phyloP scores from a whole-genome alignment of 2,329 filamentous ascomycete genomes.

The Thielaviopsis ethacetica region DNA sequence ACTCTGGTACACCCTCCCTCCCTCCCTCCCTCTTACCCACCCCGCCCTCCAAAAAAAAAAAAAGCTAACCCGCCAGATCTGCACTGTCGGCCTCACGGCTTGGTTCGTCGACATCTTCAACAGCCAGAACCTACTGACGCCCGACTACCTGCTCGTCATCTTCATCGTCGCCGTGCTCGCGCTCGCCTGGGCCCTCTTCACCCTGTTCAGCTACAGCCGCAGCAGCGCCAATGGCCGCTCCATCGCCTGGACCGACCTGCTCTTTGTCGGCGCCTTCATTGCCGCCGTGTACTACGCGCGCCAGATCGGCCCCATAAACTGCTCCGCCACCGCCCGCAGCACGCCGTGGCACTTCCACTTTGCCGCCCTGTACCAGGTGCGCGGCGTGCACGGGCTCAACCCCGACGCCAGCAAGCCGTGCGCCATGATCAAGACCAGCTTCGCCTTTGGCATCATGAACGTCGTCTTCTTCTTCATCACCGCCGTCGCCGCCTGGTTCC shows the following conservation, averaged over 20 bases:
- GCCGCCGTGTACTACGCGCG: slow-evolving; percentile 43
- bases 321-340: slow-evolving; percentile 38
- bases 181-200: slow-evolving; percentile 46
- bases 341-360: slow-evolving; percentile 38
- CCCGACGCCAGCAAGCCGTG: slow-evolving; percentile 57
- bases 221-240: slow-evolving; percentile 43
- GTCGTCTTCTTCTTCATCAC: slow-evolving; percentile 66
- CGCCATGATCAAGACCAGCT: slow-evolving; percentile 80
- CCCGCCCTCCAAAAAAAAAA: not conserved
- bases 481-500: slow-evolving; percentile 48
- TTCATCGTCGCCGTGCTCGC: slow-evolving; percentile 52
- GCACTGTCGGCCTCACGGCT: slow-evolving; percentile 48
- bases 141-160: slow-evolving; percentile 45
- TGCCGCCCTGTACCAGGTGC: slow-evolving; percentile 43
- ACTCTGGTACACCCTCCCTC: slow-evolving; percentile 33
- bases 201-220: slow-evolving; percentile 50
- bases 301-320: slow-evolving; percentile 47
- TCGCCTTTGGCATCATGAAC: slow-evolving; percentile 84
- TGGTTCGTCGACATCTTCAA: slow-evolving; percentile 49
- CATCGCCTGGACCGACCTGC: slow-evolving; percentile 42
- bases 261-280: slow-evolving; percentile 48
- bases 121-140: slow-evolving; percentile 38
- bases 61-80: slow-evolving; percentile 34
- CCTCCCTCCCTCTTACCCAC: not conserved
- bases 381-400: slow-evolving; percentile 29